Base-by-base conservation (phyloP, 2,329 filamentous ascomycete species). In the Pyrenophora teres region DNA sequence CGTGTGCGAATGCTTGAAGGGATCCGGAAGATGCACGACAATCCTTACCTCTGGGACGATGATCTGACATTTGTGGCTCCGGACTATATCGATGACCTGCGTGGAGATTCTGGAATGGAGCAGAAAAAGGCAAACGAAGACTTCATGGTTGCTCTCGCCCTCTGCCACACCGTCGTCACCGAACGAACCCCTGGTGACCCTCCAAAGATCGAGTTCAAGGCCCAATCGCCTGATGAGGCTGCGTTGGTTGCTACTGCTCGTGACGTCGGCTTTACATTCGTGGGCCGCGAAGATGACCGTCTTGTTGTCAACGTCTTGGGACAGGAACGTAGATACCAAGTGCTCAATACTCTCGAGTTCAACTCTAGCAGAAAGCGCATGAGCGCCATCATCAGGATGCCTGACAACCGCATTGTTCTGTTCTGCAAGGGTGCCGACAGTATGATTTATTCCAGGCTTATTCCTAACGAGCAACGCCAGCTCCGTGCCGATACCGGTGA, bases 381-480 rank as follows among this genome's bases (percentile, higher is more conserved):
- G 94, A 97, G 92, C 75, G 90, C 92, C 2, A 97, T 99, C 62
- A 87, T 99, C 43, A 85, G 89, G 51, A 96, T 97, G 92, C 93
- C 94, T 0, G 86, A 97, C 72, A 88, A 89, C 35, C 87, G 83
- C 52, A 97, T 99, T 56, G 81, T 94, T 47, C 81, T 99, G 1
- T 96, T 95, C 76, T 99, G 94, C 80, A 99, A 99, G 77, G 94
- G 94, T 59, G 94, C 94, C 30, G 94, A 99, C 72, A 97, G 91
- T 67, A 89, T 97, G 65, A 97, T 99, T 59, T 99, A 97, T 73
- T 92, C 92, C 6, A 88, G 94, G 5, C 80, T 99, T 54, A 90
- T 87, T 75, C 85, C 83, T 57, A 92, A 92, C 41, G 87, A 96
- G 73, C 94, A 99, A 75, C 81, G 85, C 54, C 89, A 96, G 67